Evolutionary conservation across 2,329 filamentous ascomycete species (phyloP).

Genomic region (Paecilomyces sp.): DNA sequence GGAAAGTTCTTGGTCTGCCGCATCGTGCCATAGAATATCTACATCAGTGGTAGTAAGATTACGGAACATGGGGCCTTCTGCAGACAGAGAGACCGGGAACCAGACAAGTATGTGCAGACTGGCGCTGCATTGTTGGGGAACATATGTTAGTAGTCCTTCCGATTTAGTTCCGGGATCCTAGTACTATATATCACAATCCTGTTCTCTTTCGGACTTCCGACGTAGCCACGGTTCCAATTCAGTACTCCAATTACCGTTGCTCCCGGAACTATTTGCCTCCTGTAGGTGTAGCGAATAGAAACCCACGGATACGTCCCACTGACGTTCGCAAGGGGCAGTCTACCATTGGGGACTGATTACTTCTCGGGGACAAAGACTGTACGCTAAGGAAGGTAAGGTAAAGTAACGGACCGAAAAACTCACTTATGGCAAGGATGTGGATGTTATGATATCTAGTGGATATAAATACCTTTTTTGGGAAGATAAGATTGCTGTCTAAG

Average conservation of each 20-base stretch:
- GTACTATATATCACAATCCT: neutral
- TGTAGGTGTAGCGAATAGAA: neutral
- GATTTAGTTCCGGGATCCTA: neutral
- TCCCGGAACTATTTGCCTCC: neutral
- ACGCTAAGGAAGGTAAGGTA: neutral
- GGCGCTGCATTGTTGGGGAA: neutral
- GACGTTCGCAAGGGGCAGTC: neutral
- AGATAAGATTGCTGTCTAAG: neutral
- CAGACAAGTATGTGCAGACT: neutral
- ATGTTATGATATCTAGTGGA: neutral
- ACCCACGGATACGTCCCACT: neutral
- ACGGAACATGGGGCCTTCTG: neutral
- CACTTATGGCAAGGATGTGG: neutral
- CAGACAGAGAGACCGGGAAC: neutral
- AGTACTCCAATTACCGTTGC: neutral
- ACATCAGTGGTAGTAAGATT: neutral
- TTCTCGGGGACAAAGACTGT: neutral
- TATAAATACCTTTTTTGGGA: neutral
- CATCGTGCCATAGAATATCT: conserved; percentile 1
- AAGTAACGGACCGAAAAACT: neutral
- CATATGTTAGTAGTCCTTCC: neutral
- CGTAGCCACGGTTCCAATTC: neutral
- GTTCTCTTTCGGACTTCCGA: neutral
- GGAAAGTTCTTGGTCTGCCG: conserved; percentile 8
- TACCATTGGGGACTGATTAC: neutral